These are phyloP conservation scores for Aphanomyces cochlioides DNA, from an alignment of 352 stramenopile species.

Conservation along the genomic window DNA sequence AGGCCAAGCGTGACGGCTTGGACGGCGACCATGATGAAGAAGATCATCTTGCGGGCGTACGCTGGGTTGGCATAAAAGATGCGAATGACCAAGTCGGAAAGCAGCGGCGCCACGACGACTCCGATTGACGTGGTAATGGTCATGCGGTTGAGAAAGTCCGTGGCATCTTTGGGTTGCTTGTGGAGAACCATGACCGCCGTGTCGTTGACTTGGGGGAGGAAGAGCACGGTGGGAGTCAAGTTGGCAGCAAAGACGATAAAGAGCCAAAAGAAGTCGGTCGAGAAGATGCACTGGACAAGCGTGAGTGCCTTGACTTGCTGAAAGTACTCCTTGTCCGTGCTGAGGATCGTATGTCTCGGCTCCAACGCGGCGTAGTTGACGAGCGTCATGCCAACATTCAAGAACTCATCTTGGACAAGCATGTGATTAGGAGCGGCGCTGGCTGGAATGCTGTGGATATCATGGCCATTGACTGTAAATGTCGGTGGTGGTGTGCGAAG, in stretches of 20 bases:
- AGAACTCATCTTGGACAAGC: constrained; percentile 26
- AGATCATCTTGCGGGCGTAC: constrained; percentile 23
- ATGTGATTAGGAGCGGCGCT: background rate
- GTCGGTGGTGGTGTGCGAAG: constrained; percentile 11
- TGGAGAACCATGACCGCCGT: background rate
- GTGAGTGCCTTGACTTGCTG: constrained; percentile 28
- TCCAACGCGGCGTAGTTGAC: constrained; percentile 19
- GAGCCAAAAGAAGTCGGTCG: constrained; percentile 17
- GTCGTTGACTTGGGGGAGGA: background rate
- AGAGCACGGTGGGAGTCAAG: background rate
- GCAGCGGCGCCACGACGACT: background rate
- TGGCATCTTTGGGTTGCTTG: background rate
- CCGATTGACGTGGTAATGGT: constrained; percentile 9
- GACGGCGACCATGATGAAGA: constrained; percentile 8
- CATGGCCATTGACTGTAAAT: constrained; percentile 16
- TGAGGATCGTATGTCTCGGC: background rate
- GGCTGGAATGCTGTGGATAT: constrained; percentile 13
- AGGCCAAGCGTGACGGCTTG: background rate
- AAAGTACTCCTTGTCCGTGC: constrained; percentile 19
- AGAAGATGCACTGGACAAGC: constrained; percentile 21
- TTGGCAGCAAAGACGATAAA: constrained; percentile 21
- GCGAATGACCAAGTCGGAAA: constrained; percentile 22
- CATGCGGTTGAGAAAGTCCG: background rate
- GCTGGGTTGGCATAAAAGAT: constrained; percentile 32
- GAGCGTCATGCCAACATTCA: constrained; percentile 26